Evolutionary conservation across 768 basidiomycete genomes (phyloP).

Genomic region (Macrolepiota albuminosa): DNA sequence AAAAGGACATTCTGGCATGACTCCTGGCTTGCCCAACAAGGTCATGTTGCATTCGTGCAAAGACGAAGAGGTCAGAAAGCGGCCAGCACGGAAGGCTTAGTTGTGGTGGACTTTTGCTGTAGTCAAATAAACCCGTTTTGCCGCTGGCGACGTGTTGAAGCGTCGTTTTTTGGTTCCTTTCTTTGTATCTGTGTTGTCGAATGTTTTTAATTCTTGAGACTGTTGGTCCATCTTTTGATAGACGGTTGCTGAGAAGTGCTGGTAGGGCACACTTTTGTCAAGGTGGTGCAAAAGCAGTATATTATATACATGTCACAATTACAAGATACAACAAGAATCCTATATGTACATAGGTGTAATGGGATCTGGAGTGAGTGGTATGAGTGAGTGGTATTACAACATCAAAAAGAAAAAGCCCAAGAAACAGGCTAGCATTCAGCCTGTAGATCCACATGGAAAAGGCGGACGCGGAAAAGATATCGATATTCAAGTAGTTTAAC

Average conservation of each 20-base stretch:
- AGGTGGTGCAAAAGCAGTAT: not conserved
- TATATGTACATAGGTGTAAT: not conserved
- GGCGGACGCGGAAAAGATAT: not conserved
- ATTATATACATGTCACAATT: not conserved
- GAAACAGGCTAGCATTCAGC: not conserved
- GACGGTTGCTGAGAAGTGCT: not conserved
- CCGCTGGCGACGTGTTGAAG: not conserved
- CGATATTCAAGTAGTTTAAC: conserved; percentile 3
- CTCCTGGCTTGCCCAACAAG: conserved; percentile 66
- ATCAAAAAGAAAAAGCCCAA: not conserved
- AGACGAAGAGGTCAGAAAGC: conserved; percentile 81
- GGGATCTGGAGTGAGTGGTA: not conserved
- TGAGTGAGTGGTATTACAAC: not conserved
- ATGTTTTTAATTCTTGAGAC: not conserved
- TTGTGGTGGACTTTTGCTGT: not conserved
- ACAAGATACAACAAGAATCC: not conserved
- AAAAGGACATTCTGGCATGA: conserved; percentile 86
- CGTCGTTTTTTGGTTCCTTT: not conserved
- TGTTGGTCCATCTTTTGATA: not conserved
- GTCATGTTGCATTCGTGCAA: conserved; percentile 82
- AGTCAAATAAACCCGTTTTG: not conserved
- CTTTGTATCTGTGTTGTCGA: not conserved
- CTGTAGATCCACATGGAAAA: not conserved
- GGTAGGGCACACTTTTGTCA: not conserved
- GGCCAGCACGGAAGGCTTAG: conserved; percentile 30